Evolutionary conservation across 441 rosid genomes (phyloP), one percentile per base, ranked within the genome.

Genomic region (Daphne laureola): DNA sequence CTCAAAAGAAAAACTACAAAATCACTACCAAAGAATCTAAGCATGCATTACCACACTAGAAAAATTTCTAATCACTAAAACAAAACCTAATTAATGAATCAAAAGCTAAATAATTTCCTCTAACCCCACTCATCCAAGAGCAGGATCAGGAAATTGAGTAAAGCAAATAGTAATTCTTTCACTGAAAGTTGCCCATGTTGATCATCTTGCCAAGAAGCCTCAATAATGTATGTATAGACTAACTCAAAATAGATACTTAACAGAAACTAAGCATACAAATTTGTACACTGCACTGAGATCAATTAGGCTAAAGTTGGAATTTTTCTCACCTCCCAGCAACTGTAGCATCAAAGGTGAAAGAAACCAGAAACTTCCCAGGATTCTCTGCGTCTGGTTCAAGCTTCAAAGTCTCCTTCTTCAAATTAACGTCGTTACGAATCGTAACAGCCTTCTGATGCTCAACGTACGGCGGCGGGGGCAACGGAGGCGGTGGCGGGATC

Each of bases 401-500:
- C 70, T 64, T 72, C 67, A 93, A 67, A 59, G 75, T 76, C 62
- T 93, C 99, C 75, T 93, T 93, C 78, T 83, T 90, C 54, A 93
- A 67, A 59, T 90, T 87, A 44, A 93, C 95, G 54, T 80, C 95
- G 53, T 85, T 90, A 49, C 84, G 68, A 23, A 93, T 87, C 0
- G 93, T 85, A 12, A 85, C 85, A 21, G 93, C 86, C 69, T 82
- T 90, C 74, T 93, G 99, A 64, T 90, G 91, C 69, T 93, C 99
- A 50, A 93, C 84, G 46, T 75, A 83, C 11, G 95, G 97, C 27
- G 77, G 50, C 45, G 57, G 57, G 0, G 57, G 52, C 1, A 71
- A 68, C 38, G 67, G 67, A 72, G 38, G 44, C 12, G 81, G 81
- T 1, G 72, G 70, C 38, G 67, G 67, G 70, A 81, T 64, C 78